Base-by-base conservation (phyloP, 2,329 filamentous ascomycete genomes). In the Gliomastix tumulicola region DNA sequence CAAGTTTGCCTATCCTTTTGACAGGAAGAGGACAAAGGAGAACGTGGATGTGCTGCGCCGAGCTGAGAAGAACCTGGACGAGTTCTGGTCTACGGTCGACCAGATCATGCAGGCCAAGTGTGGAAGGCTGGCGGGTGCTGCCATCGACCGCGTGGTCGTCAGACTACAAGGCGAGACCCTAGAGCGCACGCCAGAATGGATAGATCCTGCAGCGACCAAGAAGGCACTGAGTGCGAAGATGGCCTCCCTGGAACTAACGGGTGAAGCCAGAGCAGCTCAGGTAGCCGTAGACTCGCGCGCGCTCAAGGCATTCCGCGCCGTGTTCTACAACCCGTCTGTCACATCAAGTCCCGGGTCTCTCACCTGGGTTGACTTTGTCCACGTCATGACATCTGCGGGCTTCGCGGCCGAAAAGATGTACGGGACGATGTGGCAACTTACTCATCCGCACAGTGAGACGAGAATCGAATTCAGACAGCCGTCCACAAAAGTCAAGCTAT, bases 341-440 rank as follows among this genome's bases (percentile, higher is more conserved):
- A 58, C 49, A 0, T 59, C 65, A 0, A 52, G 58, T 0, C 62
- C 66, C 0, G 67, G 69, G 3, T 3, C 17, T 6, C 44, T 79
- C 1, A 33, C 59, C 0, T 79, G 73, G 74, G 55, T 46, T 1
- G 72, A 78, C 35, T 72, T 78, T 36, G 45, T 77, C 1, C 63
- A 69, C 38, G 71, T 72, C 0, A 70, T 79, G 68, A 45, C 46
- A 0, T 56, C 57, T 0, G 59, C 61, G 0, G 76, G 74, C 0
- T 78, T 81, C 36, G 41, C 46, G 0, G 63, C 63, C 0, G 56
- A 75, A 51, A 79, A 82, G 52, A 59, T 79, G 1, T 76, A 78
- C 40, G 74, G 75, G 0, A 79, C 71, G 2, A 69, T 69, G 0
- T 82, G 77, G 77, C 69, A 77, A 10, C 81, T 81, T 41, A n/a